Evolutionary conservation across 768 basidiomycete genomes (phyloP).

Genomic region (Kwoniella pini): DNA sequence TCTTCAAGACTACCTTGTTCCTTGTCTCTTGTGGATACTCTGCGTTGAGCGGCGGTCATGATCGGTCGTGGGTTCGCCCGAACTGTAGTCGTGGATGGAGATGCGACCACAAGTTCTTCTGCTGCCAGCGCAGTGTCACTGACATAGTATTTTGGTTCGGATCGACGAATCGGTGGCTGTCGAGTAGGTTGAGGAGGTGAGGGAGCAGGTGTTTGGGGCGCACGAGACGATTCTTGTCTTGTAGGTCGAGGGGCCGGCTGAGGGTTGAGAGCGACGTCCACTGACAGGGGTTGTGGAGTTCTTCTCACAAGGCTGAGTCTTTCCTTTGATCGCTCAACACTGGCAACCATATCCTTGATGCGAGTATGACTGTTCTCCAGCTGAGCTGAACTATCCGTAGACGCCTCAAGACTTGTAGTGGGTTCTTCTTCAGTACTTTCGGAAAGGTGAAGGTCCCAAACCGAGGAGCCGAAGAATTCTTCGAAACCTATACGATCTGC

Average conservation of each 20-base stretch:
- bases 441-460: slow-evolving; percentile 49
- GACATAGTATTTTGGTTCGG: slow-evolving; percentile 48
- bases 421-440: slow-evolving; percentile 62
- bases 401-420: slow-evolving; percentile 34
- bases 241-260: slow-evolving; percentile 31
- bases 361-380: slow-evolving; percentile 17
- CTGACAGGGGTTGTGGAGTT: slow-evolving; percentile 32
- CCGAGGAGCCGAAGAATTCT: slow-evolving; percentile 83
- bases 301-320: slow-evolving; percentile 9
- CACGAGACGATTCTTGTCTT: background rate
- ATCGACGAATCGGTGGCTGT: slow-evolving; percentile 19
- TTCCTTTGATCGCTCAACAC: slow-evolving; percentile 21
- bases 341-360: slow-evolving; percentile 23
- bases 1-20: slow-evolving; percentile 23
- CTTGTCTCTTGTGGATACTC: slow-evolving; percentile 29
- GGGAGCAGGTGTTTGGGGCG: background rate
- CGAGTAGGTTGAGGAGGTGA: slow-evolving; percentile 1
- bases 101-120: slow-evolving; percentile 7
- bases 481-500: slow-evolving; percentile 83
- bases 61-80: slow-evolving; percentile 35
- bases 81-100: slow-evolving; percentile 6
- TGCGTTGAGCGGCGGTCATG: slow-evolving; percentile 9
- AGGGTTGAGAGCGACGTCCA: slow-evolving; percentile 37
- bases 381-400: slow-evolving; percentile 33
- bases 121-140: slow-evolving; percentile 21